Base-by-base conservation (phyloP, 2,329 filamentous ascomycete species). In the Pyrenophora graminea region DNA sequence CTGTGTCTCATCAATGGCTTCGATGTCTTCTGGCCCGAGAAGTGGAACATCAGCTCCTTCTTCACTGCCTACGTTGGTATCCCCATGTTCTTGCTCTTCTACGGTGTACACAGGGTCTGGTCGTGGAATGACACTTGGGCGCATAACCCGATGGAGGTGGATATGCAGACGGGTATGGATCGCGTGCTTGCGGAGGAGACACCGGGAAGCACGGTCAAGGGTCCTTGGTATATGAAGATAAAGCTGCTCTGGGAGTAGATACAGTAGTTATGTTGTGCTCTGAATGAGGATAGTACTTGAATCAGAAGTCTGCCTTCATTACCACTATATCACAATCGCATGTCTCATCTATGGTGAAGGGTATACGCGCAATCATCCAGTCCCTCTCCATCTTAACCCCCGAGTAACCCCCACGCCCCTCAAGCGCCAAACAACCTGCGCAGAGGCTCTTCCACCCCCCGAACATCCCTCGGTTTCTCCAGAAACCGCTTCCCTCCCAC, bases 1-100 rank as follows among this genome's bases (percentile, higher is more conserved):
- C 77, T 92, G n/a, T 83, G 81, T 1, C 72, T 92, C 3, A 86
- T 89, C 60, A 90, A 90, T 62, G 89, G 88, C 1, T 93, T 91
- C 72, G 82, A 85, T 31, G 82, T 88, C 12, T 92, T 93, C 68
- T 87, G 87, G 68, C 82, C 84, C 0, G 74, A 78, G 6, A 77
- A 85, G 23, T 93, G 85, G 82, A 81, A 78, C 13, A 81, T 80
- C 0, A 77, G 79, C 4, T 78, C 79, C 61, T 94, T 94, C 62
- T 73, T 87, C 58, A 85, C 84, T 0, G 79, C 83, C 0, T 88
- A 88, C 61, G 79, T 87, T n/a, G 84, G 84, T 7, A 82, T 88
- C 41, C 83, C 84, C 0, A 79, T 85, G 15, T 88, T 88, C 64
- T 60, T 82, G 10, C 50, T 73, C 2, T 76, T 86, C 41, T 86